These are phyloP conservation scores for Fagopyrum esculentum DNA, from an alignment of 148 eudicot species.

Conservation along the genomic window DNA sequence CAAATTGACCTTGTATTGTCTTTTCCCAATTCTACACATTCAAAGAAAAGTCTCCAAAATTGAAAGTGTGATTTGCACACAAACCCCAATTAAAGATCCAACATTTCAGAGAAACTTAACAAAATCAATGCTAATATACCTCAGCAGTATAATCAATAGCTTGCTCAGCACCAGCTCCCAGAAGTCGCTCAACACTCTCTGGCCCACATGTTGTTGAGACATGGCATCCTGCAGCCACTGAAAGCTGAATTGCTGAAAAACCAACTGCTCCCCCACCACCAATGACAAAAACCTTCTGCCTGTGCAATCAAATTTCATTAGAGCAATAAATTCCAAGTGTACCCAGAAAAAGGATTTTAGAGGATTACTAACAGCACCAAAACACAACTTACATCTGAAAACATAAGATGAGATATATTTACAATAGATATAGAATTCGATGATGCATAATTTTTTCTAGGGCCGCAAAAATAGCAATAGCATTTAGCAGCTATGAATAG, in stretches of 20 bases:
- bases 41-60: background rate
- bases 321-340: background rate
- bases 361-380: background rate
- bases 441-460: background rate
- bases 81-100: background rate
- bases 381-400: background rate
- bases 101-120: background rate
- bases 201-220: constrained; percentile 81
- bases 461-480: background rate
- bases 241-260: constrained; percentile 80
- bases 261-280: constrained; percentile 99
- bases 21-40: constrained; percentile 52
- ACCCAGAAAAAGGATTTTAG: constrained; percentile 4
- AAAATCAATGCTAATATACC: constrained; percentile 29
- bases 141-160: constrained; percentile 69
- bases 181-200: constrained; percentile 63
- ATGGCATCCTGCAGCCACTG: constrained; percentile 78
- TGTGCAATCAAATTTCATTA: constrained; percentile 17
- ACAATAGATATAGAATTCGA: background rate
- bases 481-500: background rate
- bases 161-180: constrained; percentile 90
- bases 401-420: background rate
- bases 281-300: constrained; percentile 71
- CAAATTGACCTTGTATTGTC: constrained; percentile 65
- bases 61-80: background rate